Percentiles rank a stretch among this genome's conserved stretches.
phyloP scores from a whole-genome alignment of 148 eudicot species.

The Arbutus unedo region DNA sequence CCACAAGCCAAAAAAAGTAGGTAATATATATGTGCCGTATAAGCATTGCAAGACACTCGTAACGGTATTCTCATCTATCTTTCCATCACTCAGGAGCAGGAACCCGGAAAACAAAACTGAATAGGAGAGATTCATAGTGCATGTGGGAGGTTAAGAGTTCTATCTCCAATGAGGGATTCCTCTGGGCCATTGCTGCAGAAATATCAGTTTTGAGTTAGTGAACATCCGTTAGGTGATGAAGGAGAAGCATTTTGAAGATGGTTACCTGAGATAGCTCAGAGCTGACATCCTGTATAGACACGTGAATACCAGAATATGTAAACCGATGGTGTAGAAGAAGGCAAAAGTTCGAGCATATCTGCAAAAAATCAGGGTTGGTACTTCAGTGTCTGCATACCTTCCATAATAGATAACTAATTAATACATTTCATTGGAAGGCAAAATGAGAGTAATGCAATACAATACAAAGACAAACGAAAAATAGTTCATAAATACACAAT shows the following conservation, averaged over 20 bases:
- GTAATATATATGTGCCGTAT: neutral
- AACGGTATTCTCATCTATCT: neutral
- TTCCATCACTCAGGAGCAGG: neutral
- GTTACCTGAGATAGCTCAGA: constrained; percentile 88
- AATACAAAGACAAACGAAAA: neutral
- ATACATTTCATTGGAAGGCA: neutral
- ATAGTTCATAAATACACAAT: neutral
- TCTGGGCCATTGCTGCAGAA: constrained; percentile 70
- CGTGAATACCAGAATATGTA: constrained; percentile 90
- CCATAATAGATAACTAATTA: neutral
- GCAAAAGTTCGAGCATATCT: constrained; percentile 96
- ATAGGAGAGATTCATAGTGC: constrained; percentile 8
- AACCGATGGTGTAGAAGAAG: constrained; percentile 96
- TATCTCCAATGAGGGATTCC: constrained; percentile 33
- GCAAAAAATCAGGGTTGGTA: constrained; percentile 18
- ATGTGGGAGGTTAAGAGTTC: constrained; percentile 45
- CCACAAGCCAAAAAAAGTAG: neutral
- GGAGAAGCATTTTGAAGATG: neutral
- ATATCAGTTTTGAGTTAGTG: constrained; percentile 9
- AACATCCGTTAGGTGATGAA: neutral
- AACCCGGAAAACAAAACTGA: neutral
- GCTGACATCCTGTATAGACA: constrained; percentile 98
- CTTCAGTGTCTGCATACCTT: neutral
- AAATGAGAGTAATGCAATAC: neutral
- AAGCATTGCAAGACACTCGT: neutral